phyloP scores from a whole-genome alignment of 805 yeast species.

The Nakazawaea ernobii region DNA sequence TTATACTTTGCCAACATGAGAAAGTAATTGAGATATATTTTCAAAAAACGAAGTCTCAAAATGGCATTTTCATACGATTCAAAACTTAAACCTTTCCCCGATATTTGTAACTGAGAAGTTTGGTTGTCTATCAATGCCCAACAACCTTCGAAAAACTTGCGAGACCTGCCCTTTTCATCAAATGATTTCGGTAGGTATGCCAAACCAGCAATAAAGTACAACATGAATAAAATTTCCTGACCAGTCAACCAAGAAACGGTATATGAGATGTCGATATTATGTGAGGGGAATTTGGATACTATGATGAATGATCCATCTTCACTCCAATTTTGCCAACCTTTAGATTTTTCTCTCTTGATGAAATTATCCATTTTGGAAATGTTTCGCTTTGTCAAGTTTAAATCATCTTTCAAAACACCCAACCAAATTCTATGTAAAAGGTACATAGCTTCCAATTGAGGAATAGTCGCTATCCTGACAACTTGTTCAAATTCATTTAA shows the following conservation, averaged over 20 bases:
- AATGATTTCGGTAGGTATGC: constrained; percentile 30
- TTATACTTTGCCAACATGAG: constrained; percentile 31
- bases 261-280: constrained; percentile 16
- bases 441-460: constrained; percentile 30
- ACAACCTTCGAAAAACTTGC: constrained; percentile 32
- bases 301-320: constrained; percentile 23
- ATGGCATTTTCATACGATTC: constrained; percentile 20
- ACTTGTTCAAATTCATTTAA: constrained; percentile 16
- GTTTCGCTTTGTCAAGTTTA: constrained; percentile 18
- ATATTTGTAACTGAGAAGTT: constrained; percentile 10
- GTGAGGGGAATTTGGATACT: background rate
- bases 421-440: constrained; percentile 21
- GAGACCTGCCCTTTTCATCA: constrained; percentile 28
- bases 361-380: constrained; percentile 22
- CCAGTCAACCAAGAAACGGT: constrained; percentile 35
- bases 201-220: constrained; percentile 38
- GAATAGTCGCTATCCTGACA: constrained; percentile 7
- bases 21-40: constrained; percentile 28
- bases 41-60: constrained; percentile 25
- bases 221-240: constrained; percentile 34
- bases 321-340: constrained; percentile 24
- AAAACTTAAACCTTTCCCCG: constrained; percentile 13
- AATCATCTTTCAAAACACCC: constrained; percentile 24
- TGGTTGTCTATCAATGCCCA: constrained; percentile 26
- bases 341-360: constrained; percentile 18